These are phyloP conservation scores for Radiomyces spectabilis DNA, from an alignment of 192 early-diverging fungal species.

Conservation along the genomic window DNA sequence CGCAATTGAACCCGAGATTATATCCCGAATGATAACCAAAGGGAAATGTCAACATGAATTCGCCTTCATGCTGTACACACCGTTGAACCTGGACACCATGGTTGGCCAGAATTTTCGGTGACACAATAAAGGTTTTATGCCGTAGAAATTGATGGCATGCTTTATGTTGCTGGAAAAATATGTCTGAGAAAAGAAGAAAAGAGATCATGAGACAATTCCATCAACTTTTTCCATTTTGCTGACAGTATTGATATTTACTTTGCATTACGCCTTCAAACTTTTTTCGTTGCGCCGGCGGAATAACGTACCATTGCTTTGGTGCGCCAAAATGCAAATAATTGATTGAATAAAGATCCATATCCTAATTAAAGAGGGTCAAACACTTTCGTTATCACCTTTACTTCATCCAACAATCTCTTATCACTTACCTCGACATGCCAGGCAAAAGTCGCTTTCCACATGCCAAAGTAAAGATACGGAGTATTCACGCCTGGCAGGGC, in stretches of 20 bases:
- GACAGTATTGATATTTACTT: slow-evolving; percentile 17
- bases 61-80: slow-evolving; percentile 80
- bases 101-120: slow-evolving; percentile 60
- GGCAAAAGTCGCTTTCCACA: slow-evolving; percentile 97
- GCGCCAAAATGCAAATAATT: slow-evolving; percentile 96
- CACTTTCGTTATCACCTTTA: too few relatives aligned
- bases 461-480: slow-evolving; percentile 96
- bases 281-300: slow-evolving; percentile 57
- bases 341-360: slow-evolving; percentile 94
- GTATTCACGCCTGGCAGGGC: slow-evolving; percentile 88
- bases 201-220: background rate
- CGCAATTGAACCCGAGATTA: slow-evolving; percentile 95
- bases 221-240: background rate
- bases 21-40: slow-evolving; percentile 91
- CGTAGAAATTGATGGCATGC: slow-evolving; percentile 84
- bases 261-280: slow-evolving; percentile 67
- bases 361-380: slow-evolving; percentile 25
- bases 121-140: slow-evolving; percentile 85
- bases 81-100: slow-evolving; percentile 70
- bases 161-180: slow-evolving; percentile 73
- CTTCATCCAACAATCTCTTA: background rate
- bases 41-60: slow-evolving; percentile 79
- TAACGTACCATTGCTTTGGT: slow-evolving; percentile 95
- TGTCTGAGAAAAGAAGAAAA: slow-evolving; percentile 30
- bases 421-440: slow-evolving; percentile 82